Base-by-base conservation (phyloP, 1,284 basidiomycete species). In the Phylloporus sp. region DNA sequence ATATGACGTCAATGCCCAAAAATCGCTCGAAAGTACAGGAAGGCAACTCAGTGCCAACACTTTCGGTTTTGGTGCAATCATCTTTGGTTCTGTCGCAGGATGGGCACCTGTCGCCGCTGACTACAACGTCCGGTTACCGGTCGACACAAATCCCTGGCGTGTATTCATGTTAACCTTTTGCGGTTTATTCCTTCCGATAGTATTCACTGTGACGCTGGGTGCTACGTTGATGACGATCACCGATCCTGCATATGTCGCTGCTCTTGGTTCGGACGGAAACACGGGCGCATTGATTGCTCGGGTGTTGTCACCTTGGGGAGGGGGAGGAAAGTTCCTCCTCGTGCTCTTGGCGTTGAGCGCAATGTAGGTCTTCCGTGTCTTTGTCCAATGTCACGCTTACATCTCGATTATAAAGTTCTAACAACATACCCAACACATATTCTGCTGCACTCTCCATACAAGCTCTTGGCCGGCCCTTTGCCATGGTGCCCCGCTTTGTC, bases 371-470 rank as follows among this genome's bases (percentile, higher is more conserved):
- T 24, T 26, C 55, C 37, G 6, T 17, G 22, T 37, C 42, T 53
- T 53, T 11, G 20, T 15, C 10, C 1, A 24, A 28, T 37, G 20
- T n/a, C 5, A 26, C 34, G 40, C 60, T 64, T 1, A 60, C 37
- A 42, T 28, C 22, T 42, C 22, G 13, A 31, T 10, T 8, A 20
- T 29, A 47, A 50, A 54, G 86, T 47, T 82, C 84, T 18, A 87
- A 86, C 73, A 84, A 86, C 67, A 85, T 86, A 63, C 82, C 85
- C 31, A 87, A 85, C 71, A 87, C 85, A 17, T 87, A 88, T 68
- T 85, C 84, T 6, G 79, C 83, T 2, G 84, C 82, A 4, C 78
- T 88, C 37, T 84, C 83, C n/a, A 80, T 84, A 61, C 86, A 89
- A 69, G 77, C 83, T 0, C 79, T 88, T 18, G 81, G 83, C 39